Base-by-base conservation (phyloP, 805 yeast genomes). In the Saturnispora gosingensis region DNA sequence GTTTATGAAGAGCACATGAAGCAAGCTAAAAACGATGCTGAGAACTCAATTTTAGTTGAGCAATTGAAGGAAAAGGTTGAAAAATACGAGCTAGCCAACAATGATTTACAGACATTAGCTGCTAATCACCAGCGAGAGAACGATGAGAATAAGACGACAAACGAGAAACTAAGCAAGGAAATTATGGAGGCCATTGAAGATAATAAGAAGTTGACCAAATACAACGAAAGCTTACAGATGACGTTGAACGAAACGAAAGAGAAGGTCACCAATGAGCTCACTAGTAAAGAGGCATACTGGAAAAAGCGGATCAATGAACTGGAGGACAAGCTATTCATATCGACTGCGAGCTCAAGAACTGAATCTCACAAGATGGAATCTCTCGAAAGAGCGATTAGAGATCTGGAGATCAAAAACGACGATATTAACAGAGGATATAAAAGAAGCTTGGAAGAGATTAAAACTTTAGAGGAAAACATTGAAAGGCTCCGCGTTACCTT, bases 131-230 rank as follows among this genome's bases (percentile, higher is more conserved):
- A 64, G 5, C 58, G 61, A 5, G 43, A 43, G 11, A 58, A 68
- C 50, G 61, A 57, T 22, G 18, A 44, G 5, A 38, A 50, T 4
- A 51, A 57, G 3, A 27, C 56, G 16, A 58, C 63, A 52, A 18
- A 53, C 11, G 73, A 70, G 43, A 63, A 63, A 13, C 69, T 75
- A 50, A 76, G 81, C 53, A 76, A 76, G 44, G 80, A 80, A 45
- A 74, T 77, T 39, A 68, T 82, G 52, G 78, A 81, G 47, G 65
- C 81, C 4, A 67, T 72, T 24, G 88, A 85, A 63, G 93, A 85
- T 61, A 84, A 82, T 59, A 81, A 80, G 59, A 76, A 84, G 1
- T 61, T 85, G 43, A 77, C 76, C 27, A 81, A 73, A 54, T 74
- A 73, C 53, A 80, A 83, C 58, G 66, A 67, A 35, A 79, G 80